Base-by-base conservation (phyloP, 2,329 filamentous ascomycete genomes). In the Fusarium pilosicola region DNA sequence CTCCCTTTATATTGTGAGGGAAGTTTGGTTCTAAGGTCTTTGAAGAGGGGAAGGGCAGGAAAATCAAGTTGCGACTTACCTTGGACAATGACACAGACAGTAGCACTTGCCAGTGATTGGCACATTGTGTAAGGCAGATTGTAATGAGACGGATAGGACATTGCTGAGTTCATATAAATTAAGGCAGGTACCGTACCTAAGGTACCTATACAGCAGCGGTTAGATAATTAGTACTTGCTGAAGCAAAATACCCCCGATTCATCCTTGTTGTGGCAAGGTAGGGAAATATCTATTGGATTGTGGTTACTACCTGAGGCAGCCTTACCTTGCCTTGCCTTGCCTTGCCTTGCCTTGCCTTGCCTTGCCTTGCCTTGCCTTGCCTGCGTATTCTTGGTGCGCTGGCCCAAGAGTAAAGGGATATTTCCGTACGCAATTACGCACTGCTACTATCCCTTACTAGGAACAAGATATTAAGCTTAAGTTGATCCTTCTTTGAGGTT, bases 81-180 rank as follows among this genome's bases (percentile, higher is more conserved):
- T 34, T 34, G 14, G 20, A 30, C 44, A 28, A 20, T 32, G 28
- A 30, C 52, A 54, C 48, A 49, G 49, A 55, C 49, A 45, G 54
- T 51, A 48, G 55, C 48, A 65, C 55, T 72, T 44, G 51, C 34
- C 32, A 45, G 32, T 52, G 58, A 26, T 30, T 49, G 24, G 51
- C 17, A 55, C 30, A 38, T 41, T 20, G 49, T 34, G 32, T 39
- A 30, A 62, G 42, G 52, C 52, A 70, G 42, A 54, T 39, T 46
- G 26, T 24, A 32, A 8, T 18, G 28, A 41, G 10, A 15, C 34
- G 20, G 13, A 58, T 38, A 39, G 15, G 38, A 24, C n/a, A 48
- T 42, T 30, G 24, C 24, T 28, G 24, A 22, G 22, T 36, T 22
- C 20, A 41, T 30, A 30, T 67, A 49, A 49, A 20, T 12, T 46